Conservation (phyloP, 139 green algal species). For the Chlorella sp. region DNA sequence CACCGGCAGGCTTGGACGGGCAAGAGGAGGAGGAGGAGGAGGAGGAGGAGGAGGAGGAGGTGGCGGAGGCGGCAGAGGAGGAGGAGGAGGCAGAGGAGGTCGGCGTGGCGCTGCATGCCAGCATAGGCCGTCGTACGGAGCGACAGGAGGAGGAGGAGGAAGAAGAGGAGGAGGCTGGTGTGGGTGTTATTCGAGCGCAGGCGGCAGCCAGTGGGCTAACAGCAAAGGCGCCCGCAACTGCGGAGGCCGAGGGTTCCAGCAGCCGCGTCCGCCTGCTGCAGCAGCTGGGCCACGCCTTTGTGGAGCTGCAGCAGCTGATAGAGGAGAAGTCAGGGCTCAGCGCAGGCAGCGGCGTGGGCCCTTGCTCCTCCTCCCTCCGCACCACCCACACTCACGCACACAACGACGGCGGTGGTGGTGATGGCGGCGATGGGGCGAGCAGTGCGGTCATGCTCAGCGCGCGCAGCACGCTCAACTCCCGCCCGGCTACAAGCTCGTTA, state of each 20-base stretch:
- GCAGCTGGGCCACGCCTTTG: background rate
- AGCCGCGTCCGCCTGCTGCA: background rate
- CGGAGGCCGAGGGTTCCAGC: background rate
- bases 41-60: too few relatives aligned
- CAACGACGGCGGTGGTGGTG: too few relatives aligned
- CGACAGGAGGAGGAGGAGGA: background rate
- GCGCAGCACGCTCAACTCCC: background rate
- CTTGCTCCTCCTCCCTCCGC: too few relatives aligned
- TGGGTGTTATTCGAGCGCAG: too few relatives aligned
- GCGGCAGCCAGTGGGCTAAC: too few relatives aligned
- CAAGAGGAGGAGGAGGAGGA: background rate
- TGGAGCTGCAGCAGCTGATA: background rate
- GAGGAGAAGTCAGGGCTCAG: background rate
- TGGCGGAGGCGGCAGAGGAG: background rate
- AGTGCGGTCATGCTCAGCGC: too few relatives aligned
- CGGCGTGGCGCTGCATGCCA: background rate
- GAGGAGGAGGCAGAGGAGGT: background rate
- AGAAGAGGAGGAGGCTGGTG: background rate
- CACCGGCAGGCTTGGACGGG: background rate
- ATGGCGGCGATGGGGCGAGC: too few relatives aligned
- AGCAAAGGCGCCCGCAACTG: too few relatives aligned
- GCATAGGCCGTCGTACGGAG: background rate
- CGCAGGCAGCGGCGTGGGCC: too few relatives aligned
- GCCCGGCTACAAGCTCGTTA: too few relatives aligned
- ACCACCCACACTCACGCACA: too few relatives aligned